Base-by-base conservation (phyloP, 805 yeast species). In the Danielia reshetovae region DNA sequence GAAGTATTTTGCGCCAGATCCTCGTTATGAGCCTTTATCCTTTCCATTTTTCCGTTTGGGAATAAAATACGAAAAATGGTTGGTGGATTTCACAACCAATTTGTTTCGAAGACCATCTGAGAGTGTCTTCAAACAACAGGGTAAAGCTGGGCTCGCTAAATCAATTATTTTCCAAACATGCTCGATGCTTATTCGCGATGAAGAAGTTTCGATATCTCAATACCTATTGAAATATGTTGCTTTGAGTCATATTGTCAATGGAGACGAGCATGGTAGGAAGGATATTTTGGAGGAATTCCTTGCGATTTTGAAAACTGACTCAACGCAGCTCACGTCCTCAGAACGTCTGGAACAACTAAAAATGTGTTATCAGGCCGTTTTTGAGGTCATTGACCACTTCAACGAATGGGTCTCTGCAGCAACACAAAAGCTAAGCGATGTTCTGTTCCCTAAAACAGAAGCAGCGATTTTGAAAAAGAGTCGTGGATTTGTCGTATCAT, bases 331-430 rank as follows among this genome's bases (percentile, higher is more conserved):
- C 6, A 70, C 74, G 12, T 77, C 40, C 10, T 33, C 78, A 18
- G 76, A 77, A 30, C 61, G 75, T 2, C 50, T 59, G 4, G 90
- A 82, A 40, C 75, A 73, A 39, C 53, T 83, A 39, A 77, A 75
- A 46, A 60, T 75, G 28, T 81, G 87, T 44, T 85, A 77, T 48
- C 84, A 84, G 39, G 68, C 87, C 0, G 72, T 88, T 0, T 87
- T 93, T 49, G 77, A 79, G 26, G 77, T 89, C 3, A 60, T 89
- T 18, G 97, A 93, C 50, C 87, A 88, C 51, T 76, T 88, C 42
- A 76, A 80, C 38, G 86, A 83, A 46, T 88, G 96, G 95, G 51
- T 55, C n/a, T 62, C 72, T 1, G 51, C 60, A 7, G 64, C 68
- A 2, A 57, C 64, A 1, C 63, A 64, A 27, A 46, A 48, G 31